phyloP scores from a whole-genome alignment of 495 filamentous ascomycete genomes.

The Penicillium simplicissimum region DNA sequence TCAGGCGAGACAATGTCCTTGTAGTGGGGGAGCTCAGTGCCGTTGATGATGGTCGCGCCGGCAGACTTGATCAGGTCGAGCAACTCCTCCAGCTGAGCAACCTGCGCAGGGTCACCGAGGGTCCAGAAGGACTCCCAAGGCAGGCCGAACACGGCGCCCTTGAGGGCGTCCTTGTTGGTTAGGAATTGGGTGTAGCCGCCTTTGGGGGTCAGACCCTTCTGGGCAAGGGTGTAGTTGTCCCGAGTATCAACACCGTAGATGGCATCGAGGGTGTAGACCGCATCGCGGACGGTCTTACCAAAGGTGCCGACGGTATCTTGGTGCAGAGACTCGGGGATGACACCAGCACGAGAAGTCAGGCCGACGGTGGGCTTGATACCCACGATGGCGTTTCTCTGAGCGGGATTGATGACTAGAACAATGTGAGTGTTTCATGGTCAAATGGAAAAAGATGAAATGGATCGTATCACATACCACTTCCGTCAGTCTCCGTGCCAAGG shows the following conservation, averaged over 20 bases:
- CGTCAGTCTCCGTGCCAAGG: conserved; percentile 75
- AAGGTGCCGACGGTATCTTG: conserved; percentile 70
- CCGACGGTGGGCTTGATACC: conserved; percentile 71
- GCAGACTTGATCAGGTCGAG: conserved; percentile 55
- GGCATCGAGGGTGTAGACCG: conserved; percentile 62
- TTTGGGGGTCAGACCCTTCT: conserved; percentile 52
- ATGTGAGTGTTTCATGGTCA: background rate
- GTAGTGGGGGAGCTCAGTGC: conserved; percentile 65
- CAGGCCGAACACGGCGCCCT: conserved; percentile 66
- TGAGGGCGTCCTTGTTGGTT: conserved; percentile 50
- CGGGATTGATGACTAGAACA: conserved; percentile 62
- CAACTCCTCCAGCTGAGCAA: conserved; percentile 51
- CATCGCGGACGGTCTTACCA: conserved; percentile 65
- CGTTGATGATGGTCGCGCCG: conserved; percentile 69
- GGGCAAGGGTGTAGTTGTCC: conserved; percentile 61
- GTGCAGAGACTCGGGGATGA: conserved; percentile 65
- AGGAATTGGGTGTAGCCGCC: conserved; percentile 59
- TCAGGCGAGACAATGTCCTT: conserved; percentile 59
- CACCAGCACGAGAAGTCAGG: conserved; percentile 47
- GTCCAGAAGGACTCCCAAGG: conserved; percentile 72
- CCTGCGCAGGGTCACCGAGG: conserved; percentile 53
- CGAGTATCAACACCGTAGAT: conserved; percentile 62
- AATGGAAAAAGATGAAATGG: background rate
- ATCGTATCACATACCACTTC: conserved; percentile 49
- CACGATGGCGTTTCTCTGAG: conserved; percentile 63